Conservation (phyloP, 2,329 filamentous ascomycete genomes). For the Fusarium scirpi region DNA sequence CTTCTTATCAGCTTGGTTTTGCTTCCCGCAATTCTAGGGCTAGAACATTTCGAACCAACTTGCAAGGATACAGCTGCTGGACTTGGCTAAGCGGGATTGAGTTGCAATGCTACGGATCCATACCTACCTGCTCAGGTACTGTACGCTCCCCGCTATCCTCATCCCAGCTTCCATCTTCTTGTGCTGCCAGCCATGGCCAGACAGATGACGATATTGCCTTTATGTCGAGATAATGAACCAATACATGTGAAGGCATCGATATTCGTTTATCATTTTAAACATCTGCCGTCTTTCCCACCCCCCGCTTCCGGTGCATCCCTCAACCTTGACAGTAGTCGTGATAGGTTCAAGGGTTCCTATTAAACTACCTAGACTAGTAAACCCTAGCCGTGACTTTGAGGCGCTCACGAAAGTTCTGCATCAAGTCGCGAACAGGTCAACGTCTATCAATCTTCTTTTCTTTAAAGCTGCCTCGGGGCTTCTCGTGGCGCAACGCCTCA, state of each 20-base stretch:
- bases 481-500: constrained; percentile 16
- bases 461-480: constrained; percentile 22
- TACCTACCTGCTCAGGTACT: background rate
- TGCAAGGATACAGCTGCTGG: constrained; percentile 7
- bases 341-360: constrained; percentile 24
- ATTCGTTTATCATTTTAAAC: constrained; percentile 2
- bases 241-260: background rate
- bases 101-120: constrained; percentile 17
- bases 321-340: constrained; percentile 13
- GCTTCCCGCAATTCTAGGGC: constrained; percentile 22
- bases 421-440: constrained; percentile 11
- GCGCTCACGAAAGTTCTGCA: constrained; percentile 9
- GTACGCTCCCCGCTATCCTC: constrained; percentile 22
- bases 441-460: constrained; percentile 8
- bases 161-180: constrained; percentile 22
- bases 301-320: constrained; percentile 15
- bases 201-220: constrained; percentile 14
- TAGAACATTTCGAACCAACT: constrained; percentile 23
- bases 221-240: constrained; percentile 6
- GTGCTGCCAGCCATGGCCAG: background rate
- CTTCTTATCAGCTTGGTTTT: constrained; percentile 14
- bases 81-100: constrained; percentile 33
- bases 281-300: constrained; percentile 3
- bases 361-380: background rate
- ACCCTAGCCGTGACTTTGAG: constrained; percentile 11